Base-by-base conservation (phyloP, 257 asterid genomes). In the Craterostigma plantagineum region DNA sequence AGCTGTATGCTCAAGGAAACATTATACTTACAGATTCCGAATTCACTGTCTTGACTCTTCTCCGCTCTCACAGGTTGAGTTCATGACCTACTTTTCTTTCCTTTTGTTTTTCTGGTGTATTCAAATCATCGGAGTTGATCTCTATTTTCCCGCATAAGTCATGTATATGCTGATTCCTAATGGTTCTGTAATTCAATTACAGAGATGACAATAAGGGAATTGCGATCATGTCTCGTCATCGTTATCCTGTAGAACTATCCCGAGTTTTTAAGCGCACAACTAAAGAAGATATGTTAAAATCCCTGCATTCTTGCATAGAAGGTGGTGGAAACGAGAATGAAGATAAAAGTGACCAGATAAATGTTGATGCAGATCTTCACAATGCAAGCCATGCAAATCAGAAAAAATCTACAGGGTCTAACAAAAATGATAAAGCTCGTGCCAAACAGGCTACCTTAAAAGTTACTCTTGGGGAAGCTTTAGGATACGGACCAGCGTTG, bases 401-500 rank as follows among this genome's bases (percentile, higher is more conserved):
- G 36, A 75, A 71, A 64, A 64, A 71, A 58, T 38, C 66, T 27
- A 30, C 37, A 9, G 70, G 70, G 40, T 59, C 56, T 37, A 71
- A 62, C 55, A 76, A 66, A 63, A 73, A 50, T 46, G 79, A 66
- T 51, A 69, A 65, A 58, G 43, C 60, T 41, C 87, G 69, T 62
- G 54, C 71, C 49, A 90, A 90, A 71, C 93, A 73, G 65, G 63
- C 73, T 38, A 90, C 94, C 36, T 57, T 83, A 63, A 90, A 90
- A 65, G 62, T 52, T 52, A 72, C 70, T 51, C 91, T 90, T 65
- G 98, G 94, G 47, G 94, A 75, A 55, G 87, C 78, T 43, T 58
- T 83, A 67, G 93, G 95, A 52, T 90, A 90, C 63, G 98, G 98
- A 11, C 98, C 98, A 13, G 98, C 94, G 53, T 75, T 90, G 67